Conservation (phyloP, 805 yeast genomes). For the Lachancea fermentati region DNA sequence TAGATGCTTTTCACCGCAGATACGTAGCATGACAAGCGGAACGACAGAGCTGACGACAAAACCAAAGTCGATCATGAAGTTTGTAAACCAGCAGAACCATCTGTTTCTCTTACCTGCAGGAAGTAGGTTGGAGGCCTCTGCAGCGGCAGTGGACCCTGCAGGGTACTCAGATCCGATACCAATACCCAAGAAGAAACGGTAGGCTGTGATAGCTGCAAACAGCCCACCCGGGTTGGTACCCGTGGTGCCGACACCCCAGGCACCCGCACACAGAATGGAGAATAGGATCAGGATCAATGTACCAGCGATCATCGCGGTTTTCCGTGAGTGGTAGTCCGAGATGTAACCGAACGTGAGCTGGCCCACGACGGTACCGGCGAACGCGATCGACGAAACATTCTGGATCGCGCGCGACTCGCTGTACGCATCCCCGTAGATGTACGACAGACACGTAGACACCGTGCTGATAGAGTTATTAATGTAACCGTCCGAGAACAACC, state of each 20-base stretch:
- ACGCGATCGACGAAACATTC: conserved; percentile 82
- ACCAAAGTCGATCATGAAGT: conserved; percentile 81
- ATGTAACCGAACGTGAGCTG: conserved; percentile 75
- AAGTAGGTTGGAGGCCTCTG: conserved; percentile 77
- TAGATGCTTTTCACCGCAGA: conserved; percentile 63
- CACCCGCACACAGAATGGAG: conserved; percentile 73
- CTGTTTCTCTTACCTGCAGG: conserved; percentile 84
- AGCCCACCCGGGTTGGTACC: conserved; percentile 62
- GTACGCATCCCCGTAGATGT: conserved; percentile 60
- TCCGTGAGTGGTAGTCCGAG: conserved; percentile 77
- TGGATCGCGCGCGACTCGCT: conserved; percentile 61
- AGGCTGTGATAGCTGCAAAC: conserved; percentile 76
- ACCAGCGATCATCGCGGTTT: conserved; percentile 75
- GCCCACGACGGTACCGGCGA: conserved; percentile 88
- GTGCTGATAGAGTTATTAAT: conserved; percentile 80
- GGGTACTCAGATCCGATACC: conserved; percentile 96
- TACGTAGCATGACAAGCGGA: conserved; percentile 81
- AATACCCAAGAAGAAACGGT: conserved; percentile 82
- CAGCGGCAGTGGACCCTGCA: conserved; percentile 87
- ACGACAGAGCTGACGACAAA: conserved; percentile 81
- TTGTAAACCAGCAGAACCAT: conserved; percentile 85
- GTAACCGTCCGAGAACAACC: conserved; percentile 90
- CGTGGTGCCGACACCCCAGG: conserved; percentile 67
- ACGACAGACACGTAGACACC: conserved; percentile 62
- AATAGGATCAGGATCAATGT: conserved; percentile 70